Evolutionary conservation across 1,284 basidiomycete genomes (phyloP), one percentile per base, ranked within the genome.

Genomic region (Gomphus bonarii): DNA sequence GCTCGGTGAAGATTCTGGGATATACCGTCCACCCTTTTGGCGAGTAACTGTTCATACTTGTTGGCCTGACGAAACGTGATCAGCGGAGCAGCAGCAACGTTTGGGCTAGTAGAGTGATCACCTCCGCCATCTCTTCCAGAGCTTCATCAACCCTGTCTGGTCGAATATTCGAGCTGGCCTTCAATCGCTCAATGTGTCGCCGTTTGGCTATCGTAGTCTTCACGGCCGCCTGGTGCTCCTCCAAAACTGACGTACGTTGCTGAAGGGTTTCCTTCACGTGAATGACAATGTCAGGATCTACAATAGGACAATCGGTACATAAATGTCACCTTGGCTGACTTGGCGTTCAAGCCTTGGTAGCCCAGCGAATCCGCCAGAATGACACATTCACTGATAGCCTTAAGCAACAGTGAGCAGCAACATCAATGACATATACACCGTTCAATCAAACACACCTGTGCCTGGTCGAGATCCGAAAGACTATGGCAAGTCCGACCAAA

Each of bases 331-430:
- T 94, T 95, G 2, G 92, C 94, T 11, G 93, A 90, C 48, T 87
- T 81, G n/a, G 95, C 91, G 65, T 97, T 97, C 71, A 93, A 77
- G 16, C 91, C 88, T 71, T 97, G 92, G 69, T 97, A 97, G 1
- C 91, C 91, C 54, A 97, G 73, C 0, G 91, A 87, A 68, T 97
- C 94, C 22, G 91, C 91, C 25, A 97, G 71, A 42, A 95, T 85
- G 43, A 97, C 90, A 63, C 90, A 91, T 76, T 95, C 94, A 63
- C 87, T 92, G 59, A 92, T 87, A 31, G 89, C 82, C 73, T 75
- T 56, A 6, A 42, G 36, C n/a, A 16, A 14, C 35, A 28, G 33
- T 30, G 7, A 25, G 55, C 31, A 20, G 54, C 42, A 48, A 40
- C 11, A 40, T 16, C 33, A n/a, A 20, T 8, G 20, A 9, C 20